Base-by-base conservation (phyloP, 1,284 basidiomycete species). In the Irpex lacteus region DNA sequence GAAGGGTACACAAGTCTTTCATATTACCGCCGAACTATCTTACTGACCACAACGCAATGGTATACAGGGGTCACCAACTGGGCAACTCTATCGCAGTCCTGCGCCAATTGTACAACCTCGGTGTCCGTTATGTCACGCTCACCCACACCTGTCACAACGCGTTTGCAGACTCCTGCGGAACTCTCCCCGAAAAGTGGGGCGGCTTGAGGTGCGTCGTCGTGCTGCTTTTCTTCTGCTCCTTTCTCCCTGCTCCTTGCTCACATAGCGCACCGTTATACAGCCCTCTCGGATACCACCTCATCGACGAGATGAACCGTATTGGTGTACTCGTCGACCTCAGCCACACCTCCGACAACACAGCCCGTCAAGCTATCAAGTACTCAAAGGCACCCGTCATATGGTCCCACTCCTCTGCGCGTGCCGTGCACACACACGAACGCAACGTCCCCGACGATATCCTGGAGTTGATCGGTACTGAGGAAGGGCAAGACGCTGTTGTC, bases 91-190 rank as follows among this genome's bases (percentile, higher is more conserved):
- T 98, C 56, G 85, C 86, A 11, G 88, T 90, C 2, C 79, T 96
- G 44, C 85, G 95, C 32, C 88, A 89, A 70, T 94, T 91, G 73
- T 84, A 92, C 68, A 80, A 80, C 15, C 86, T 98, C 11, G 96
- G 96, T 13, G 93, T 92, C 11, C 88, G 94, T 66, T 98, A 96
- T 73, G 78, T 96, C 64, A 97, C 96, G 7, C 80, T 98, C 32
- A 96, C 95, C 0, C 95, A 97, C 74, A 81, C 77, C 2, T 98
- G 95, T 78, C 90, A 97, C 80, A 98, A 97, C 71, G 92, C 90
- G 2, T 96, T 98, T 71, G 96, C 94, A 9, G 95, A 96, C 74
- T 94, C 93, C 9, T 89, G 86, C 67, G 94, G 94, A 21, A 78
- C 82, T 61, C 69, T 82, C 34, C 76, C 78, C 7, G 81, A 81